A percentile compares a stretch with the other conserved stretches of the same genome.
Conservation (phyloP, 2,329 filamentous ascomycete genomes). For the Cryphonectria carpinicola region DNA sequence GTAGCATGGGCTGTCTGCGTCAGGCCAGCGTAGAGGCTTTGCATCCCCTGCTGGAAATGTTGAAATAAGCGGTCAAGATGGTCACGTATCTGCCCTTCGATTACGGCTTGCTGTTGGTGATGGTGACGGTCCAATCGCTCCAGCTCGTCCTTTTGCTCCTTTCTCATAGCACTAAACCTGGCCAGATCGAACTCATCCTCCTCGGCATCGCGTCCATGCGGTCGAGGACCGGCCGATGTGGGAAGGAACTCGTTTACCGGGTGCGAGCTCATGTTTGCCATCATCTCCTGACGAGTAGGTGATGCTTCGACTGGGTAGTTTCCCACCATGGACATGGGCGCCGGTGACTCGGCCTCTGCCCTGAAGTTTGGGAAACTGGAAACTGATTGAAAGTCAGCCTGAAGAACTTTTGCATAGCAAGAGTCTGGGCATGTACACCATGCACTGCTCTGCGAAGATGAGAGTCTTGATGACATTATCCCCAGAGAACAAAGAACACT, state of each 20-base stretch:
- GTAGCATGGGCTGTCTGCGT: constrained; percentile 20
- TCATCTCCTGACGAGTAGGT: neutral
- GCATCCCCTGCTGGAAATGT: constrained; percentile 25
- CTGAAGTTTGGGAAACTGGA: neutral
- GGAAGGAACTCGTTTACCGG: constrained; percentile 26
- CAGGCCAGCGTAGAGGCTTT: constrained; percentile 21
- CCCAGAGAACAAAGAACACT: neutral
- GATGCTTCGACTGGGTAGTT: neutral
- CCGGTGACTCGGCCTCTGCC: neutral
- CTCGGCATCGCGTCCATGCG: neutral
- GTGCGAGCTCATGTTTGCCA: constrained; percentile 18
- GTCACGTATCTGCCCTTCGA: constrained; percentile 21
- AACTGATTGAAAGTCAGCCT: neutral
- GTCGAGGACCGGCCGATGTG: neutral
- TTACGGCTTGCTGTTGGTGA: constrained; percentile 6
- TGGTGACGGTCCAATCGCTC: constrained; percentile 22
- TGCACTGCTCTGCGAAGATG: neutral
- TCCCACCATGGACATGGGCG: neutral
- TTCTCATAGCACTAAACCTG: constrained; percentile 20
- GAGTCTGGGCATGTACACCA: neutral
- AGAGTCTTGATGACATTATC: neutral
- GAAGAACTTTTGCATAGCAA: neutral
- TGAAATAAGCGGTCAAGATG: constrained; percentile 19
- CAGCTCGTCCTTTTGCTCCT: constrained; percentile 26
- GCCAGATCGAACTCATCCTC: constrained; percentile 26